phyloP scores from a whole-genome alignment of 768 basidiomycete species.

The Psilocybe subaeruginosa region DNA sequence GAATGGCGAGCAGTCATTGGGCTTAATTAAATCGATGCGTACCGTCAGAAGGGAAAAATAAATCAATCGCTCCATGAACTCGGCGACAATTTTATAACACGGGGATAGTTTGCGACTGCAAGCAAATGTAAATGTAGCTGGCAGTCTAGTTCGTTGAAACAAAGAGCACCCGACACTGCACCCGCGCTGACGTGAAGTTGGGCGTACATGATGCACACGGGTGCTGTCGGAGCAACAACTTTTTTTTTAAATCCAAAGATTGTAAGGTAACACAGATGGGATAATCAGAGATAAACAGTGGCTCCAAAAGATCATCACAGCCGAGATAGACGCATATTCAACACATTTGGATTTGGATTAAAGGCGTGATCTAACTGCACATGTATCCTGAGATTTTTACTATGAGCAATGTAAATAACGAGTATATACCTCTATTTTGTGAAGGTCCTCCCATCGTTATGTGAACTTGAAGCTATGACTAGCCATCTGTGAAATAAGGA shows the following conservation, averaged over 20 bases:
- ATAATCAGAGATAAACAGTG: too few species aligned
- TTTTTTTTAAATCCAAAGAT: not conserved
- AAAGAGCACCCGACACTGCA: conserved; percentile 19
- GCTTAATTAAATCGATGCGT: not conserved
- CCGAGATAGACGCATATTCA: not conserved
- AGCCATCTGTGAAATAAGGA: conserved; percentile 54
- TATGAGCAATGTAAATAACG: not conserved
- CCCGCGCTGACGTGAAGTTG: conserved; percentile 2
- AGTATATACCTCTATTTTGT: not conserved
- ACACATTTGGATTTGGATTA: too few species aligned
- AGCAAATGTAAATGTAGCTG: not conserved
- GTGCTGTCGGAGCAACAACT: not conserved
- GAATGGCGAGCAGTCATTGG: conserved; percentile 27
- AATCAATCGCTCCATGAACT: not conserved
- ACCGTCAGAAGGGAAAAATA: not conserved
- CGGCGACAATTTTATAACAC: conserved; percentile 7
- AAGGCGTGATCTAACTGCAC: too few species aligned
- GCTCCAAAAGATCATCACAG: not conserved
- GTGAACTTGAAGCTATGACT: conserved; percentile 90
- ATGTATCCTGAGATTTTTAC: not conserved
- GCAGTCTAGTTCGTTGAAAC: not conserved
- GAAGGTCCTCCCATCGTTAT: not conserved
- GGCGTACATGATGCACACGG: not conserved
- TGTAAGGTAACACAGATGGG: not conserved
- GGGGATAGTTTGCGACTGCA: not conserved